These are phyloP conservation scores for Neurospora hispaniola DNA, from an alignment of 495 filamentous ascomycete species.

Conservation along the genomic window DNA sequence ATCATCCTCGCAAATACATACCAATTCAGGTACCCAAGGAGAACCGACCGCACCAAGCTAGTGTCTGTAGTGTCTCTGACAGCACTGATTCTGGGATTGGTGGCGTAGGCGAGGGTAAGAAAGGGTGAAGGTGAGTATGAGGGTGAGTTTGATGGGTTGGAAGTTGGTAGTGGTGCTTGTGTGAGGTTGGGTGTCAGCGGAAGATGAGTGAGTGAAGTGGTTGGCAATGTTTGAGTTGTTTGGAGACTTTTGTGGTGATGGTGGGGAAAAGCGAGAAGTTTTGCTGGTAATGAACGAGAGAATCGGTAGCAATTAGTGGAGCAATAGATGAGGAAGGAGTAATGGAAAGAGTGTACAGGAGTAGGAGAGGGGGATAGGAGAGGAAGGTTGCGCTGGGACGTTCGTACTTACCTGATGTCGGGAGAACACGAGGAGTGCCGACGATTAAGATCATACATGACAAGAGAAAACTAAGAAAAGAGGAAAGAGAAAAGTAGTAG, in stretches of 20 bases:
- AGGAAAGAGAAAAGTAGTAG: too few relatives aligned
- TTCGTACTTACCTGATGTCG: background rate
- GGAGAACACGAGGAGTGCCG: background rate
- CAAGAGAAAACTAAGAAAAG: too few relatives aligned
- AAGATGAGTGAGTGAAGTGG: background rate
- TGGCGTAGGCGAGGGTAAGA: background rate
- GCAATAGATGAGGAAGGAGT: background rate
- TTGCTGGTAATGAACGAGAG: background rate
- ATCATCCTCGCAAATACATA: background rate
- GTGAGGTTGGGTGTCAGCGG: background rate
- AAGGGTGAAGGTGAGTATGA: background rate
- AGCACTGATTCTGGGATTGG: background rate
- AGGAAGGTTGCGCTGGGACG: background rate
- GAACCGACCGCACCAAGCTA: background rate
- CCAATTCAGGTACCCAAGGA: background rate
- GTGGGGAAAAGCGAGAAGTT: background rate
- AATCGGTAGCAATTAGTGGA: background rate
- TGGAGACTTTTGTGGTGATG: background rate
- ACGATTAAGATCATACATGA: background rate
- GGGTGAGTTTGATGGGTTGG: background rate
- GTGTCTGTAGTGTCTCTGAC: background rate
- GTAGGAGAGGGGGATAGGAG: background rate
- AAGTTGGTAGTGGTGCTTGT: background rate
- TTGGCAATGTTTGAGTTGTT: background rate
- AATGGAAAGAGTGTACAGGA: background rate